Evolutionary conservation across 108 stramenopile species (phyloP).

Genomic region (Craspedostauros australis): DNA sequence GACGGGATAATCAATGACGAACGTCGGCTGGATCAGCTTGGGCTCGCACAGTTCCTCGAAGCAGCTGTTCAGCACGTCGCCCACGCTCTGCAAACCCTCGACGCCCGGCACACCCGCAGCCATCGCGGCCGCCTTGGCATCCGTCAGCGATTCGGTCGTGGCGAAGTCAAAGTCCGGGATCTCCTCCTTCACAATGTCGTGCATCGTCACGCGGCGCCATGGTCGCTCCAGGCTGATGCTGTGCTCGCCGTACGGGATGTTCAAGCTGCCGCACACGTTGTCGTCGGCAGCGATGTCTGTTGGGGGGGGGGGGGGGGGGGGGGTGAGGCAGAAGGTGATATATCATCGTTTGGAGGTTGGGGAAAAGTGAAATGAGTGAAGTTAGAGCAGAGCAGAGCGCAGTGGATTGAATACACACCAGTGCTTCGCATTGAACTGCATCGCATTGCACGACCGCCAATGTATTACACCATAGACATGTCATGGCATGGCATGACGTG

Average conservation of each 20-base stretch:
- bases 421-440: too few species aligned
- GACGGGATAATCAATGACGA: slow-evolving; percentile 95
- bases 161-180: slow-evolving; percentile 87
- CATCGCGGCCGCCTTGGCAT: slow-evolving; percentile 67
- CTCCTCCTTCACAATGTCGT: slow-evolving; percentile 91
- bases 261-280: slow-evolving; percentile 64
- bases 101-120: slow-evolving; percentile 73
- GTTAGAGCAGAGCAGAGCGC: too few species aligned
- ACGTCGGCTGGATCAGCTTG: slow-evolving; percentile 94
- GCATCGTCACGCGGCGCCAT: slow-evolving; percentile 96
- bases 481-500: too few species aligned
- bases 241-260: slow-evolving; percentile 79
- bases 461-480: too few species aligned
- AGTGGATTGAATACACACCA: too few species aligned
- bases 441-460: too few species aligned
- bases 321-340: too few species aligned
- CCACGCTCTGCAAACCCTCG: slow-evolving; percentile 56
- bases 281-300: too few species aligned
- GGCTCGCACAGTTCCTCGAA: slow-evolving; percentile 97
- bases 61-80: slow-evolving; percentile 89
- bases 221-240: slow-evolving; percentile 81
- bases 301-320: too few species aligned
- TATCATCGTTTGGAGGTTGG: too few species aligned
- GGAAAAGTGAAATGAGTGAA: too few species aligned
- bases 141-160: slow-evolving; percentile 49